phyloP scores from a whole-genome alignment of 2,329 filamentous ascomycete species.

The Xylaria sp. region DNA sequence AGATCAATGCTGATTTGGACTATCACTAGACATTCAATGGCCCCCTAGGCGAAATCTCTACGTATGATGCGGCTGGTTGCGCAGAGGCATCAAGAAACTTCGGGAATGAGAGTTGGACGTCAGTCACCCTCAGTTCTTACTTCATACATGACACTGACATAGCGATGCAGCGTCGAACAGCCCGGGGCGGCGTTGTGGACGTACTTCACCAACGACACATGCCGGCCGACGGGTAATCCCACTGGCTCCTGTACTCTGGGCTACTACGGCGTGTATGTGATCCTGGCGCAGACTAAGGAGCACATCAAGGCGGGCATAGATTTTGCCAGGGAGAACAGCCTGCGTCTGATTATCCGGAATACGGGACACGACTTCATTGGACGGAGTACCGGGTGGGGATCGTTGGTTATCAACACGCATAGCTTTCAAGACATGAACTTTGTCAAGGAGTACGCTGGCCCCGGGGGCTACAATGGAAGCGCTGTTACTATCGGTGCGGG shows the following conservation, averaged over 20 bases:
- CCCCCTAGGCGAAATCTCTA: constrained; percentile 40
- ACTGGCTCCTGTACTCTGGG: constrained; percentile 42
- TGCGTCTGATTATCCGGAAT: constrained; percentile 58
- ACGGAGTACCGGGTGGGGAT: constrained; percentile 63
- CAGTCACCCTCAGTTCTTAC: constrained; percentile 26
- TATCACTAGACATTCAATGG: constrained; percentile 39
- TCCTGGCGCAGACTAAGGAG: constrained; percentile 33
- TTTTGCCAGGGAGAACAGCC: constrained; percentile 50
- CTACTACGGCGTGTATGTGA: constrained; percentile 43
- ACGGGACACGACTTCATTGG: constrained; percentile 62
- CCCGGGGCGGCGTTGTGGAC: constrained; percentile 42
- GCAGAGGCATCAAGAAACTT: constrained; percentile 36
- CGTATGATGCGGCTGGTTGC: constrained; percentile 42
- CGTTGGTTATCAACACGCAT: constrained; percentile 60
- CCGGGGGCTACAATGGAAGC: constrained; percentile 47
- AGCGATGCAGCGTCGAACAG: constrained; percentile 30
- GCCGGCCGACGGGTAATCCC: constrained; percentile 40
- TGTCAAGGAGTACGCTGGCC: constrained; percentile 36
- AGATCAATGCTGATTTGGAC: constrained; percentile 3
- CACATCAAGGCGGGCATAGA: constrained; percentile 38
- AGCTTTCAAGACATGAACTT: constrained; percentile 53
- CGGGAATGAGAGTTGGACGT: constrained; percentile 43
- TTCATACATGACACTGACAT: constrained; percentile 1
- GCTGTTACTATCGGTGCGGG: constrained; percentile 57
- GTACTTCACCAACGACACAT: constrained; percentile 48